A percentile compares a stretch with the other conserved stretches of the same genome.
Evolutionary conservation across 192 early-diverging fungal species (phyloP).

Genomic region (Tieghemiomyces parasiticus): DNA sequence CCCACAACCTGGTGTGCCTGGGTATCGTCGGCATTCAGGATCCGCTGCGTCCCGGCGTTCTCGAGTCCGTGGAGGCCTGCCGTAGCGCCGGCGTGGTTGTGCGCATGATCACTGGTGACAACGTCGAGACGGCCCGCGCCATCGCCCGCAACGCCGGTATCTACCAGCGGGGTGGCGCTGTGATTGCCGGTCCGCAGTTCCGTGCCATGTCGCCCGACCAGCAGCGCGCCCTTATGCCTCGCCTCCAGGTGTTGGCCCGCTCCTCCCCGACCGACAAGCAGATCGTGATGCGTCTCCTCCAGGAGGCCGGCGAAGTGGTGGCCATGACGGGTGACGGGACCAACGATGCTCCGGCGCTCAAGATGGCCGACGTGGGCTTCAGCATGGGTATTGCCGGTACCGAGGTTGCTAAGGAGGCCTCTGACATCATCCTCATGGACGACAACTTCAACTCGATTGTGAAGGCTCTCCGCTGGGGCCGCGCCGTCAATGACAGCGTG

Average conservation of each 20-base stretch:
- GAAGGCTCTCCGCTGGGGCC: conserved; percentile 65
- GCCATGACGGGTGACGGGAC: conserved; percentile 80
- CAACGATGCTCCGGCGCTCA: conserved; percentile 77
- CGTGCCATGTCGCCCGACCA: conserved; percentile 45
- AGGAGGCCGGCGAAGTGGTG: conserved; percentile 51
- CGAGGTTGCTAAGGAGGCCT: conserved; percentile 72
- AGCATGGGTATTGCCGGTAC: conserved; percentile 87
- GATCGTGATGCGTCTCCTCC: conserved; percentile 61
- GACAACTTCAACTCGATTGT: conserved; percentile 78
- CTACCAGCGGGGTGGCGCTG: conserved; percentile 51
- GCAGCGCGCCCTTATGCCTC: conserved; percentile 43
- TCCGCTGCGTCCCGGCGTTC: conserved; percentile 66
- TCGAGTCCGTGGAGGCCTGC: conserved; percentile 61
- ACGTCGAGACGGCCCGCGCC: conserved; percentile 74
- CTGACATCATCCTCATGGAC: conserved; percentile 75
- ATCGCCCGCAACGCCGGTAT: conserved; percentile 86
- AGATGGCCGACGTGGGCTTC: conserved; percentile 83
- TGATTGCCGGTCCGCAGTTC: conserved; percentile 70
- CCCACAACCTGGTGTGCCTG: conserved; percentile 38
- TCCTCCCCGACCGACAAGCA: conserved; percentile 84
- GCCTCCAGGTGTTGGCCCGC: conserved; percentile 74
- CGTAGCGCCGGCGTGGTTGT: conserved; percentile 72
- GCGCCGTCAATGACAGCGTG: conserved; percentile 70
- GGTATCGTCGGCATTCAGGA: conserved; percentile 80
- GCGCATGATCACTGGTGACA: conserved; percentile 80